Evolutionary conservation across 2,329 filamentous ascomycete genomes (phyloP).

Genomic region (Cryphonectria radicalis): DNA sequence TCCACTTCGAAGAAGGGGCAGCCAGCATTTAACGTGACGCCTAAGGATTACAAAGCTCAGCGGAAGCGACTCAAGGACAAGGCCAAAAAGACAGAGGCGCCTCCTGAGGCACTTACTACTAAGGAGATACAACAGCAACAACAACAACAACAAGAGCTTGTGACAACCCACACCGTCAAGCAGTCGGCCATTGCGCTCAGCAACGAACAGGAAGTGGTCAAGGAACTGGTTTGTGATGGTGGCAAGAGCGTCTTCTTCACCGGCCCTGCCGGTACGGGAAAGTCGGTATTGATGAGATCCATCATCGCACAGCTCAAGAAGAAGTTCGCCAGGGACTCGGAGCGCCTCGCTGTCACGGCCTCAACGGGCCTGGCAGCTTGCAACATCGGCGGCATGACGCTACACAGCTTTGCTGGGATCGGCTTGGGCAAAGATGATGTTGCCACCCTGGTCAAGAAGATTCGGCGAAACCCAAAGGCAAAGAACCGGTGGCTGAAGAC

Average conservation of each 20-base stretch:
- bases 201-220: slow-evolving; percentile 82
- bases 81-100: slow-evolving; percentile 52
- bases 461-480: slow-evolving; percentile 84
- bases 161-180: slow-evolving; percentile 41
- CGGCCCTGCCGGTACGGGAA: slow-evolving; percentile 93
- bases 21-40: slow-evolving; percentile 72
- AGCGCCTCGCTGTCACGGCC: slow-evolving; percentile 89
- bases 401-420: slow-evolving; percentile 96
- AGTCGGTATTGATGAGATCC: slow-evolving; percentile 91
- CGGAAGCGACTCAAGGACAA: slow-evolving; percentile 74
- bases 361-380: slow-evolving; percentile 95
- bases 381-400: slow-evolving; percentile 92
- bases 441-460: slow-evolving; percentile 82
- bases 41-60: slow-evolving; percentile 76
- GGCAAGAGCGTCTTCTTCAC: slow-evolving; percentile 96
- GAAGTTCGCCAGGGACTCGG: slow-evolving; percentile 77
- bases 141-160: slow-evolving; percentile 41
- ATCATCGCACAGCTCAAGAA: slow-evolving; percentile 82
- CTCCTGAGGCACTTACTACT: slow-evolving; percentile 45
- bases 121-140: slow-evolving; percentile 52
- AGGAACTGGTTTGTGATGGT: slow-evolving; percentile 79
- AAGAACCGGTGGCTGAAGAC: slow-evolving; percentile 87
- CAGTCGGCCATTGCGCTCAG: slow-evolving; percentile 72
- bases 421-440: slow-evolving; percentile 91
- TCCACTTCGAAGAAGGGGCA: slow-evolving; percentile 41